These are phyloP conservation scores for Oxyria digyna DNA, from an alignment of 148 eudicot species.

Conservation along the genomic window DNA sequence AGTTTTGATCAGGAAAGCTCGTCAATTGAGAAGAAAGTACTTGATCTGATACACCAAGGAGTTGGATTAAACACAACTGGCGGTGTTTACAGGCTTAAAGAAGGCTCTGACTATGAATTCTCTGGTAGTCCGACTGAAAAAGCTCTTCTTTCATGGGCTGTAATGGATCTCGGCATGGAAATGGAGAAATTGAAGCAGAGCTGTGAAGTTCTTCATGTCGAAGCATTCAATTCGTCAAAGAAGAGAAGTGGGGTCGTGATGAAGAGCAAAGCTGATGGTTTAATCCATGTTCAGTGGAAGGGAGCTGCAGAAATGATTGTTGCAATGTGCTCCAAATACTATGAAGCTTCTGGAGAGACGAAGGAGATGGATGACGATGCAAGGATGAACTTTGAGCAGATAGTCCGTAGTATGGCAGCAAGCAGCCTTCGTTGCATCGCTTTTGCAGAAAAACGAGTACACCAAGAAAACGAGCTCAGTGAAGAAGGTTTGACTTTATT, in stretches of 20 bases:
- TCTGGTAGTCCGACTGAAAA: slow-evolving; percentile 41
- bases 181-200: slow-evolving; percentile 12
- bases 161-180: slow-evolving; percentile 18
- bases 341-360: slow-evolving; percentile 11
- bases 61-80: slow-evolving; percentile 26
- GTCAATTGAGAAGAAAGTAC: slow-evolving; percentile 6
- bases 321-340: slow-evolving; percentile 25
- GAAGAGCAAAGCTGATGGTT: not conserved
- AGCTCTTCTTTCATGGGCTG: slow-evolving; percentile 24
- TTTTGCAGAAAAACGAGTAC: slow-evolving; percentile 19
- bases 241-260: slow-evolving; percentile 24
- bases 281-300: slow-evolving; percentile 26
- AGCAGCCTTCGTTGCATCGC: slow-evolving; percentile 32
- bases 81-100: slow-evolving; percentile 10
- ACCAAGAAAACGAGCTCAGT: not conserved
- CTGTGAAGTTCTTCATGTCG: slow-evolving; percentile 21
- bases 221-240: slow-evolving; percentile 31
- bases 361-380: slow-evolving; percentile 13
- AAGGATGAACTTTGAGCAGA: slow-evolving; percentile 6
- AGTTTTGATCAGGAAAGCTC: not conserved
- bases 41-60: slow-evolving; percentile 13
- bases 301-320: slow-evolving; percentile 43
- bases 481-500: slow-evolving; percentile 11
- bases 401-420: slow-evolving; percentile 27
- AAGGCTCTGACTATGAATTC: slow-evolving; percentile 14